Evolutionary conservation across 2,329 filamentous ascomycete genomes (phyloP).

Genomic region (Trichoderma citrinoviride): DNA sequence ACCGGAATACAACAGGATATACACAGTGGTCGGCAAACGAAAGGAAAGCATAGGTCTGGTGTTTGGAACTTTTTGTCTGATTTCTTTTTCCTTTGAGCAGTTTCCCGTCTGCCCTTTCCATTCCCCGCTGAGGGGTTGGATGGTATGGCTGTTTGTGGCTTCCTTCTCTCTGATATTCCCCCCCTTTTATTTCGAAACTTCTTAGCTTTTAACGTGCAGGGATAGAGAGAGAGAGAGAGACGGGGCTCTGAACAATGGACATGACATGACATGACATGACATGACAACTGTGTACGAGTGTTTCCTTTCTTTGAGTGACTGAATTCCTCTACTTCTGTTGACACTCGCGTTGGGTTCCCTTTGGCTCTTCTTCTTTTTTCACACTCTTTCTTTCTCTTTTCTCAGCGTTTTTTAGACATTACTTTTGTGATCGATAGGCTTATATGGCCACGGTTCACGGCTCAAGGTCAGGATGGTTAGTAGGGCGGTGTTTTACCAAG

Average conservation of each 20-base stretch:
- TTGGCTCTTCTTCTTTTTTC: background rate
- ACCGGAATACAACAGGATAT: constrained; percentile 25
- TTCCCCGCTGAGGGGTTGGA: background rate
- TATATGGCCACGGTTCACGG: background rate
- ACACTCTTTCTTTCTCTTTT: background rate
- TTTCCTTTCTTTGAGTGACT: background rate
- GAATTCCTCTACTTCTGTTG: background rate
- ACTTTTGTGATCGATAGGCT: background rate
- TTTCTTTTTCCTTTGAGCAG: constrained; percentile 1
- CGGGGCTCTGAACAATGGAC: constrained; percentile 18
- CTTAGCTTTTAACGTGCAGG: constrained; percentile 28
- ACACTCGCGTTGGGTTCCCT: background rate
- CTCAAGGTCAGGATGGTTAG: background rate
- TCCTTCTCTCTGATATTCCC: background rate
- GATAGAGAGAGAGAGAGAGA: constrained; percentile 23
- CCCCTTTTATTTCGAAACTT: constrained; percentile 4
- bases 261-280: constrained; percentile 22
- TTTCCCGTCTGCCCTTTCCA: background rate
- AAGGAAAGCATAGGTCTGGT: constrained; percentile 18
- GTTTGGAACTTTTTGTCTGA: constrained; percentile 16
- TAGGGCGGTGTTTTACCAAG: too few relatives aligned
- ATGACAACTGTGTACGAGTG: constrained; percentile 15
- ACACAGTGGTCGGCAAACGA: constrained; percentile 19
- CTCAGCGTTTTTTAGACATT: background rate
- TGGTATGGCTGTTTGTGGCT: background rate